Evolutionary conservation across 345 rosid species (phyloP).

Genomic region (Gossypium stocksii): DNA sequence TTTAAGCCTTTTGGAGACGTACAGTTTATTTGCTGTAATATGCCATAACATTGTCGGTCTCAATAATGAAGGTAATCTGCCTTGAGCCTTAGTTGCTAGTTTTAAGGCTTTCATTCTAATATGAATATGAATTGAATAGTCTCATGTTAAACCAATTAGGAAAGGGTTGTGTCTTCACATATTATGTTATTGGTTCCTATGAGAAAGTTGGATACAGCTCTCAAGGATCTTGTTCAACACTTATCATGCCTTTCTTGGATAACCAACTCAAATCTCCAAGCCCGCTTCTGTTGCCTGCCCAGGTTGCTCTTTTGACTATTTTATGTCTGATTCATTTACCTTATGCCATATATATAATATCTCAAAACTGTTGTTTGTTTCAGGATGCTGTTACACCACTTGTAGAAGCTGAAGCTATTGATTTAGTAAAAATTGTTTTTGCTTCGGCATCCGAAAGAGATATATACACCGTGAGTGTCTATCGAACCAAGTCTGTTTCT

Average conservation of each 20-base stretch:
- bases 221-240: slow-evolving; percentile 90
- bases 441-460: neutral
- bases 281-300: slow-evolving; percentile 85
- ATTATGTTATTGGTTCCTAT: slow-evolving; percentile 95
- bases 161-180: slow-evolving; percentile 91
- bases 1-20: slow-evolving; percentile 80
- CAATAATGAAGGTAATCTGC: slow-evolving; percentile 64
- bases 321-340: slow-evolving; percentile 2
- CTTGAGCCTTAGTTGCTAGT: neutral
- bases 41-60: too few relatives aligned
- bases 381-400: slow-evolving; percentile 98
- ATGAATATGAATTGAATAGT: neutral
- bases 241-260: slow-evolving; percentile 92
- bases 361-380: slow-evolving; percentile 8
- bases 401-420: slow-evolving; percentile 34
- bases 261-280: slow-evolving; percentile 96
- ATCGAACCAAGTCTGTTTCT: too few relatives aligned
- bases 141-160: slow-evolving; percentile 35
- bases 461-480: slow-evolving; percentile 28
- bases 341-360: neutral
- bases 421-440: neutral
- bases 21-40: slow-evolving; percentile 70
- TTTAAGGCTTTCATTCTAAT: slow-evolving; percentile 5
- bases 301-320: slow-evolving; percentile 31
- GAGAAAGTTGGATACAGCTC: slow-evolving; percentile 95